Evolutionary conservation across 179 eudicot genomes (phyloP).

Genomic region (Spinacia oleracea): DNA sequence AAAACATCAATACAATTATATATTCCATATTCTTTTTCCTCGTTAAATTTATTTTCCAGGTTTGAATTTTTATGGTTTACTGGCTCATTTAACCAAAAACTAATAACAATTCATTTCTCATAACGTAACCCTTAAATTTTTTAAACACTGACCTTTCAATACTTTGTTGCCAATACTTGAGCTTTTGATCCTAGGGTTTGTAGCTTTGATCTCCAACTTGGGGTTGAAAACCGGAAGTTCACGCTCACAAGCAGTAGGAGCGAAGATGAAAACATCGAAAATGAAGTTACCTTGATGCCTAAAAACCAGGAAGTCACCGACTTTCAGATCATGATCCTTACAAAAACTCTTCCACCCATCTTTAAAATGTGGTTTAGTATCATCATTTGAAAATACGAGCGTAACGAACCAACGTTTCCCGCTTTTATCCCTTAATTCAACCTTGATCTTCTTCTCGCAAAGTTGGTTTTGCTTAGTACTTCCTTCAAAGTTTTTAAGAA

Average conservation of each 20-base stretch:
- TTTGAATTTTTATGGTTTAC: too few species aligned
- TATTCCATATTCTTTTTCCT: too few species aligned
- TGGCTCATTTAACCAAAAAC: too few species aligned
- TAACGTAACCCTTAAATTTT: too few species aligned
- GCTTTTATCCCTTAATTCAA: background rate
- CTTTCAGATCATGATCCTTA: slow-evolving; percentile 13
- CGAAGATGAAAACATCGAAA: slow-evolving; percentile 24
- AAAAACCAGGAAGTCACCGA: slow-evolving; percentile 34
- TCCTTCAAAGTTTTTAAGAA: slow-evolving; percentile 7
- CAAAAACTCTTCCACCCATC: slow-evolving; percentile 32
- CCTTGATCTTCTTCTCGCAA: background rate
- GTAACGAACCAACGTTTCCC: slow-evolving; percentile 17
- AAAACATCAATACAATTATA: too few species aligned
- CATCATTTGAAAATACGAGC: background rate
- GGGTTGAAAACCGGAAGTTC: background rate
- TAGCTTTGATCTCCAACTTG: background rate
- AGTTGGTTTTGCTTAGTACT: background rate
- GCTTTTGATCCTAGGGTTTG: background rate
- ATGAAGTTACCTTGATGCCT: slow-evolving; percentile 5
- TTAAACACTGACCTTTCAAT: background rate
- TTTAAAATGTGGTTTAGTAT: background rate
- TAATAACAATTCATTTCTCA: too few species aligned
- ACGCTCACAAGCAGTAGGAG: slow-evolving; percentile 21
- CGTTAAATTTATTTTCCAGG: too few species aligned
- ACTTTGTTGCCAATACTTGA: background rate